Evolutionary conservation across 2,329 filamentous ascomycete genomes (phyloP), one percentile per base, ranked within the genome.

Genomic region (Pestalotiopsis fici): DNA sequence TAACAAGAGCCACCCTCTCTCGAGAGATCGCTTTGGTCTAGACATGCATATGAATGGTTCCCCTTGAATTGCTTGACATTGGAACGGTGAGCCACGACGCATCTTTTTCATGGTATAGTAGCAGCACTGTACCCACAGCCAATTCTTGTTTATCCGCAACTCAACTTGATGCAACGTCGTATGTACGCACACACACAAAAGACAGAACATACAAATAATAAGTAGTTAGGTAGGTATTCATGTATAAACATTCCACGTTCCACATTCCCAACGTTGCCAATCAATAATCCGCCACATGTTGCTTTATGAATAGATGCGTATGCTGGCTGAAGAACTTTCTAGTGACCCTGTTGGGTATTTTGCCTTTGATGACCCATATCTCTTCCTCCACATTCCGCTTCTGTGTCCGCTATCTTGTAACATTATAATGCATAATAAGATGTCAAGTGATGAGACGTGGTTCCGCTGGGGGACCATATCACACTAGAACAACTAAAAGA

Each of bases 391-490:
- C 43, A 50, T 50, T 50, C n/a, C 18, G 18, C 21, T 23, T 50
- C 43, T n/a, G 43, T 50, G 43, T 21, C 43, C 43, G 43, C 43
- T 21, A 50, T n/a, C 43, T 50, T 50, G 43, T 50, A 50, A 50
- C 43, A 50, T 50, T 50, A 50, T 23, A 50, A 60, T 60, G 57
- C 57, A 60, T 60, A 60, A 60, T 60, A 37, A 15, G 31, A 60
- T 31, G 31, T 11, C 31, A 60, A 60, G 25, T 60, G 57, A 13
- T 60, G 12, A 18, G 31, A 37, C 28, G 18, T 60, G 57, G 28
- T 50, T n/a, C 43, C 43, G 37, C 25, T 60, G 28, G 15, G 21
- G 21, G 59, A 47, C n/a, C 21, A 60, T 50, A 6, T 31, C 37
- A 21, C 12, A 21, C 59, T n/a, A 27, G 35, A 47, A 25, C 13